A percentile compares a stretch with the other conserved stretches of the same genome.
phyloP scores from a whole-genome alignment of 768 basidiomycete species.

The Lentinula raphanica region DNA sequence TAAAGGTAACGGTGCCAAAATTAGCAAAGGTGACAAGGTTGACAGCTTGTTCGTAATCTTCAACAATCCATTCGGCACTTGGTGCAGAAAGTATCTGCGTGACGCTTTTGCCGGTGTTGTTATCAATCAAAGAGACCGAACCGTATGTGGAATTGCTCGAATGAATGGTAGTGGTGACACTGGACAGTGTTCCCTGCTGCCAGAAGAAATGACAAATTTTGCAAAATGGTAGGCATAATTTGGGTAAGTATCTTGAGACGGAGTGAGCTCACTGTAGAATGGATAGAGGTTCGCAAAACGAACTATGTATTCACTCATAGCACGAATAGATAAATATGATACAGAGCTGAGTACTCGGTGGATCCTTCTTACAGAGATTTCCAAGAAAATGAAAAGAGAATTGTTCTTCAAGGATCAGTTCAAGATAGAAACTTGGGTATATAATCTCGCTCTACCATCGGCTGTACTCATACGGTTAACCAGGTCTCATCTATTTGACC shows the following conservation, averaged over 20 bases:
- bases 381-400: too few relatives aligned
- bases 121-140: not conserved
- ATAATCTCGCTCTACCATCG: too few relatives aligned
- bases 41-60: not conserved
- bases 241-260: not conserved
- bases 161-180: not conserved
- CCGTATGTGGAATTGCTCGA: not conserved
- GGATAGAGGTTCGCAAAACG: accelerated
- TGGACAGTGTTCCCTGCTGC: too few relatives aligned
- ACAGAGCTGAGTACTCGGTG: too few relatives aligned
- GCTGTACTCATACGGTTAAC: too few relatives aligned
- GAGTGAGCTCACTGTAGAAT: not conserved
- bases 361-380: too few relatives aligned
- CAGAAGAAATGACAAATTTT: not conserved
- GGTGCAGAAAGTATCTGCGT: not conserved
- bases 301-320: too few relatives aligned
- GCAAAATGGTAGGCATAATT: not conserved
- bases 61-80: not conserved
- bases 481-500: too few relatives aligned
- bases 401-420: too few relatives aligned
- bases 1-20: not conserved
- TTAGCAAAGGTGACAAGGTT: not conserved
- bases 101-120: not conserved
- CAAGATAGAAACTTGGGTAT: too few relatives aligned
- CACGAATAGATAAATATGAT: too few relatives aligned